phyloP scores from a whole-genome alignment of 495 filamentous ascomycete species.

The Penicillium paxilli region DNA sequence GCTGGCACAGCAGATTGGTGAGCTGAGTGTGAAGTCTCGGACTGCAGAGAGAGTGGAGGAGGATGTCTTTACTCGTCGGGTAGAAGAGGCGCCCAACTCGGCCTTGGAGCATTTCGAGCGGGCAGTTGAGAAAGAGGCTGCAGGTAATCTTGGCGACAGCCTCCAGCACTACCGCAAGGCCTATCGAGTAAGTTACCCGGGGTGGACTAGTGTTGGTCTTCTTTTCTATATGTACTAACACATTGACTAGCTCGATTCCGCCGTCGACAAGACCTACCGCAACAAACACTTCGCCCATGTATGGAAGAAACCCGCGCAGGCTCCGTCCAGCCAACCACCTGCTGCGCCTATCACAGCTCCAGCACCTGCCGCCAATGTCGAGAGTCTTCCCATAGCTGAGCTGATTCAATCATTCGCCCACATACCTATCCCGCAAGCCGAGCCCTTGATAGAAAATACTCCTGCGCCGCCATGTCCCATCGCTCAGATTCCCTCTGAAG shows the following conservation, averaged over 20 bases:
- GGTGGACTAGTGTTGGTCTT: slow-evolving; percentile 9
- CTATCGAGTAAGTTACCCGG: slow-evolving; percentile 60
- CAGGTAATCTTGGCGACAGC: slow-evolving; percentile 87
- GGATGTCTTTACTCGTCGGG: slow-evolving; percentile 26
- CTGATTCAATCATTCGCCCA: slow-evolving; percentile 74
- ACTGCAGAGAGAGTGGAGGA: slow-evolving; percentile 36
- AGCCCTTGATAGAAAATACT: slow-evolving; percentile 61
- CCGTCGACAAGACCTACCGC: slow-evolving; percentile 81
- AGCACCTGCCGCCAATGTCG: slow-evolving; percentile 30
- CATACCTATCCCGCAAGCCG: slow-evolving; percentile 60
- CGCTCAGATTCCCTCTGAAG: slow-evolving; percentile 74
- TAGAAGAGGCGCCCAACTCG: slow-evolving; percentile 60
- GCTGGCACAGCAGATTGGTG: slow-evolving; percentile 40
- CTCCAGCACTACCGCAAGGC: slow-evolving; percentile 86
- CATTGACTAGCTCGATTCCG: slow-evolving; percentile 66
- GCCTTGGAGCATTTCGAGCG: slow-evolving; percentile 92
- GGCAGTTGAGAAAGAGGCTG: slow-evolving; percentile 83
- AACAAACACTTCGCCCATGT: slow-evolving; percentile 80
- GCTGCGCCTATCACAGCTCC: slow-evolving; percentile 57
- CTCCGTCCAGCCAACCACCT: slow-evolving; percentile 51
- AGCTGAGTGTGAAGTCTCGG: slow-evolving; percentile 24
- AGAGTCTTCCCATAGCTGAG: slow-evolving; percentile 58
- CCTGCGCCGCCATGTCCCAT: slow-evolving; percentile 76
- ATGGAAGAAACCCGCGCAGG: slow-evolving; percentile 54
- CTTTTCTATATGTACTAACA: slow-evolving; percentile 16